Evolutionary conservation across 345 rosid species (phyloP), one percentile per base, ranked within the genome.

Genomic region (Salix koriyanagi): DNA sequence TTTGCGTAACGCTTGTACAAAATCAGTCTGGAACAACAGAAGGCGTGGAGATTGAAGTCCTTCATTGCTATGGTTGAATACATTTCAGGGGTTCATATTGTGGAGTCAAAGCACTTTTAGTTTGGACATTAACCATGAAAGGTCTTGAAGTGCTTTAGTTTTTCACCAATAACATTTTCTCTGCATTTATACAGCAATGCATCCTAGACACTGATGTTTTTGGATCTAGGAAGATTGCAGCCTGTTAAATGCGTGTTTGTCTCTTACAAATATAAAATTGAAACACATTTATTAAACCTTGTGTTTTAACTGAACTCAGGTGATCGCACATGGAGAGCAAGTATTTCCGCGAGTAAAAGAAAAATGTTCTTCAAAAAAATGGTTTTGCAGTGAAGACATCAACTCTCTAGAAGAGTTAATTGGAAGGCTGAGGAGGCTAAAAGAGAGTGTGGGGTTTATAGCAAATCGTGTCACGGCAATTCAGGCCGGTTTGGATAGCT

Each of bases 311-410:
- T 79, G 67, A 75, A 18, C 73, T 75, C 81, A 93, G 99, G 97
- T 90, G 74, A 90, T 94, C 71, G 94, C 98, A 73, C 90, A 96
- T 54, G 98, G 97, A 69, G 97, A 94, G 85, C 97, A 92, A 87
- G 97, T 96, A 56, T 92, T 92, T 79, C 99, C 98, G 0, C 87
- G 97, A 72, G 97, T 94, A 39, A 94, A 90, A 75, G 98, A 96
- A 56, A 94, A 88, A 81, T 91, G 97, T 85, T 81, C 91, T 10
- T 79, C 86, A 0, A 96, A 94, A 83, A 42, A 52, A 23, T 96
- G 98, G 99, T 93, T 94, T 88, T 77, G 85, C 0, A 46, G 64
- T 19, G 90, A 91, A 83, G 98, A 96, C 69, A 85, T 86, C 3
- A 83, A 69, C 64, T 84, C 93, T 8, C 79, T 94, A 12, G 99